Evolutionary conservation across 495 filamentous ascomycete genomes (phyloP), one percentile per base, ranked within the genome.

Genomic region (Daldinia bambusicola): DNA sequence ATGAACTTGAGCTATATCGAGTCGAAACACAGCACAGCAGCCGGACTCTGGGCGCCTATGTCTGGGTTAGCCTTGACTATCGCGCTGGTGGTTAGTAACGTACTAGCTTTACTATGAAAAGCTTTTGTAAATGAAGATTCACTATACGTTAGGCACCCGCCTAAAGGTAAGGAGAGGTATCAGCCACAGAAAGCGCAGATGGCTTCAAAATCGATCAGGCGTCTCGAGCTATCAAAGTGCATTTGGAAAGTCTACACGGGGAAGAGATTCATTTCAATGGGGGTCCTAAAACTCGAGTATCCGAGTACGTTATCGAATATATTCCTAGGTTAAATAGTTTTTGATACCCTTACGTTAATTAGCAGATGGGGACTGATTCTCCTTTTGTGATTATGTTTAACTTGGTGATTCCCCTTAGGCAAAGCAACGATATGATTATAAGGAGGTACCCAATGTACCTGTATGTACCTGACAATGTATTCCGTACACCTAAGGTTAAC

Each of bases 1-100:
- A 75, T 63, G 67, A 80, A 79, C 66, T 38, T 57, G 66, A 78
- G 63, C 52, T 81, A 73, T 52, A 75, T 77, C 45, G 75, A 77
- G 57, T 61, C 64, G 18, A 72, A 61, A 36, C 52, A 40, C 14
- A 58, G 64, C 37, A 43, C 60, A n/a, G 74, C 71, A n/a, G 59
- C 8, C 1, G 45, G n/a, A 14, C 3, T 50, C 0, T 5, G 37
- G 26, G 43, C 16, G 20, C 2, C 50, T 16, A 37, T 22, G 20
- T 7, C 30, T 30, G 20, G 51, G 31, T 14, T 53, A 38, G 18
- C 37, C 36, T 14, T 61, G n/a, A 41, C 22, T 51, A 20, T 50
- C 4, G 51, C 20, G 9, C 31, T 66, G 60, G 48, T 52, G 50
- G 60, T 67, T 34, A 66, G 60, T 34, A 43, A 26, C 30, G 18